Base-by-base conservation (phyloP, 306 rosid species). In the Herpetospermum pedunculosum region DNA sequence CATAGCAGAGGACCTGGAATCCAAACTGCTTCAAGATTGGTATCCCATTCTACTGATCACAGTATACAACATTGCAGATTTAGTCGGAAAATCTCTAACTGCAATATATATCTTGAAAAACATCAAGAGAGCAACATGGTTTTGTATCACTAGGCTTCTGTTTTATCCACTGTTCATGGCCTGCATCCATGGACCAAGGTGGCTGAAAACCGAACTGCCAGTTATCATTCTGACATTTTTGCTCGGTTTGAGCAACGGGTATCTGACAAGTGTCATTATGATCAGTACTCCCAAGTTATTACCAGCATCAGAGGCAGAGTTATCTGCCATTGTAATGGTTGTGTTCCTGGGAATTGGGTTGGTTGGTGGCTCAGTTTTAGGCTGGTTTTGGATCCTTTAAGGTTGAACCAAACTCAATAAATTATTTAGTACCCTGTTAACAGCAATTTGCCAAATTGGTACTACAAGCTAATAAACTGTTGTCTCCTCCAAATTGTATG, bases 341-440 rank as follows among this genome's bases (percentile, higher is more conserved):
- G 85, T 83, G 53, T 89, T 94, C 81, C 85, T 94, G 5, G 99
- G 96, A 34, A 79, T 91, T 3, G 96, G 99, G 35, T 82, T 94
- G 88, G 96, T 83, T 29, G 81, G 90, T 58, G 97, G 99, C 57
- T 94, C 99, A 0, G 86, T 91, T 30, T 81, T 91, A 34, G 89
- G 97, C 62, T 94, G 99, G 99, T 81, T 91, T 75, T 91, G 97
- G 97, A 84, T 86, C 54, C 75, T 91, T 35, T 91, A 80, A 86
- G 44, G 55, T 52, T 54, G 43, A 52, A 50, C 35, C 49, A 69
- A 69, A 69, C 76, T 50, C 76, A 12, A 72, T 37, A 52, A 50
- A 53, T 40, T 50, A 35, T 52, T 50, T 21, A 73, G 50, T 53
- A 35, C 49, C 64, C 55, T 37, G 34, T 37, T 37, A 35, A 34